Evolutionary conservation across 495 filamentous ascomycete genomes (phyloP), one percentile per base, ranked within the genome.

Genomic region (Daldinia caldariorum): DNA sequence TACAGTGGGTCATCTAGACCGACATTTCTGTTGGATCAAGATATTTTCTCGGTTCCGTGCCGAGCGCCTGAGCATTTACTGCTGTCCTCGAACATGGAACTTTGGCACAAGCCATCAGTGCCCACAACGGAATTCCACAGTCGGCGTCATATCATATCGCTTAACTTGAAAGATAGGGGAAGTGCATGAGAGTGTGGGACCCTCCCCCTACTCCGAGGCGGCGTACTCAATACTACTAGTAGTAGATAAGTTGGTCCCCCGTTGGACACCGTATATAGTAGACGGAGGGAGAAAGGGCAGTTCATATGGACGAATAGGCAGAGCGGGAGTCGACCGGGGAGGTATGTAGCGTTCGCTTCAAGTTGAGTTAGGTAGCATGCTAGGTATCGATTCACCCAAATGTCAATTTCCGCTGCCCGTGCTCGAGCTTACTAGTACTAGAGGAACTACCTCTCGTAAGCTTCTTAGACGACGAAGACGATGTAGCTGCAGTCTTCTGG

Each of bases 361-460:
- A 61, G 68, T 69, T 45, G 69, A 68, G 61, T 69, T 45, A 66
- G 66, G 61, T 75, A 67, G 69, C 60, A 68, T 61, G 71, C 58
- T 55, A 67, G 61, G 56, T 61, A 60, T 72, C 51, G 51, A 60
- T 72, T 85, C 81, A 88, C 61, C 89, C 88, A 83, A 95, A 94
- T 22, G 82, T 84, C 65, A 94, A 81, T 63, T 86, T 91, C 69
- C 84, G 92, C 76, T 95, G 92, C 13, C 91, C 91, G 69, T 88
- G 93, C 77, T 94, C 92, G 22, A 87, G 77, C 81, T 88, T 92
- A 65, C 60, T 77, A 66, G 41, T 71, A 54, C 57, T 67, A 61
- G 61, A 66, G 66, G 65, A 53, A 66, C 60, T 61, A 54, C 66
- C 66, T 75, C 76, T 74, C 43, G 69, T 63, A 54, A 66, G 37